A percentile compares a stretch with the other conserved stretches of the same genome.
Evolutionary conservation across 2,329 filamentous ascomycete species (phyloP).

Genomic region (Magnaporthales sp.): DNA sequence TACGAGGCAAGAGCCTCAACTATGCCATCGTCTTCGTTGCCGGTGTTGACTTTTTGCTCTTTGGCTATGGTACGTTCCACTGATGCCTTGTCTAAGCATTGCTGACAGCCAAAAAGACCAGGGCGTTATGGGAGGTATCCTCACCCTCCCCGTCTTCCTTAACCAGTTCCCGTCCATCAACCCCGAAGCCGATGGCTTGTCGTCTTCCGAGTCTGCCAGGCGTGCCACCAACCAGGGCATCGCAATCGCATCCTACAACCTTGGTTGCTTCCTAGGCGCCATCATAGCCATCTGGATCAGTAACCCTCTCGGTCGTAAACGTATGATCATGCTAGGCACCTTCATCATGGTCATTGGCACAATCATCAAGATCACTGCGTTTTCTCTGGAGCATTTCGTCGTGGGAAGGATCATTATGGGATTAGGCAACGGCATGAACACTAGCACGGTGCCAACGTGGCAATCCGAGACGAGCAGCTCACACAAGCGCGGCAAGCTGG

Average conservation of each 20-base stretch:
- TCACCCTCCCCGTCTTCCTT: constrained; percentile 58
- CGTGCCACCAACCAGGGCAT: constrained; percentile 41
- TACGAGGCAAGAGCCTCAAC: constrained; percentile 57
- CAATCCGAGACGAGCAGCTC: constrained; percentile 50
- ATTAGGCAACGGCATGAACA: constrained; percentile 31
- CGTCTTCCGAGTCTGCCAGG: constrained; percentile 22
- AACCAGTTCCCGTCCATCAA: constrained; percentile 45
- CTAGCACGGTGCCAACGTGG: constrained; percentile 47
- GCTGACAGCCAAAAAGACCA: constrained; percentile 45
- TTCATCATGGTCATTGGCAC: constrained; percentile 34
- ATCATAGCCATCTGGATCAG: constrained; percentile 24
- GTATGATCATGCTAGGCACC: constrained; percentile 30
- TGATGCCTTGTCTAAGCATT: constrained; percentile 14
- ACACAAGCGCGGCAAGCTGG: constrained; percentile 49
- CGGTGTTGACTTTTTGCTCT: constrained; percentile 61
- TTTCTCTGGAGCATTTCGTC: constrained; percentile 30
- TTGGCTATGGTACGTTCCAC: constrained; percentile 38
- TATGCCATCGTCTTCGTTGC: constrained; percentile 63
- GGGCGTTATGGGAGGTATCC: constrained; percentile 66
- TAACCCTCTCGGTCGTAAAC: constrained; percentile 30
- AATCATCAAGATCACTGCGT: constrained; percentile 28
- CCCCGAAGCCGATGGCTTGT: constrained; percentile 25
- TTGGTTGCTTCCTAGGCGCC: constrained; percentile 21
- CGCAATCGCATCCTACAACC: constrained; percentile 24
- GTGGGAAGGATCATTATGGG: constrained; percentile 36